These are phyloP conservation scores for Termitomyces sp. DNA, from an alignment of 1,284 basidiomycete species.

Conservation along the genomic window DNA sequence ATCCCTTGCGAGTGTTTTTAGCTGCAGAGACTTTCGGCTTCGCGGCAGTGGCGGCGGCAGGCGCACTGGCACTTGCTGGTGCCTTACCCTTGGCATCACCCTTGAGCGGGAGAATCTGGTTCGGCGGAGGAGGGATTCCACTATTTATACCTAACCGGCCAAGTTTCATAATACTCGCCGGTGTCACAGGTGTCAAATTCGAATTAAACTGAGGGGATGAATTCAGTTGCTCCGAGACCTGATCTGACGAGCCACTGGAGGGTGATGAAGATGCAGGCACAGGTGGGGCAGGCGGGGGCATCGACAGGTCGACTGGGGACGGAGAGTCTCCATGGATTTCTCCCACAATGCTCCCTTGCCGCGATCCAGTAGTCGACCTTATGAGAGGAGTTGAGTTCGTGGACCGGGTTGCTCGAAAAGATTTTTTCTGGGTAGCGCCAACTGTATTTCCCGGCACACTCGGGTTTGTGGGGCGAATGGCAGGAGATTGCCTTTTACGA, in stretches of 20 bases:
- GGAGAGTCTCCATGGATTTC: constrained; percentile 56
- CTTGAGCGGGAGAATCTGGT: constrained; percentile 11
- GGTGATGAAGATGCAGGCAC: constrained; percentile 13
- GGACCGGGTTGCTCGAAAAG: constrained; percentile 47
- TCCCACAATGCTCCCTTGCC: constrained; percentile 35
- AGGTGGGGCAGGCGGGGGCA: constrained; percentile 61
- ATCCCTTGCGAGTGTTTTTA: constrained; percentile 27
- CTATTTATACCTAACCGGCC: constrained; percentile 49
- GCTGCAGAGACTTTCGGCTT: constrained; percentile 23
- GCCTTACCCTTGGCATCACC: constrained; percentile 11
- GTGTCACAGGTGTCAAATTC: constrained; percentile 73
- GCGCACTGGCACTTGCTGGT: not conserved
- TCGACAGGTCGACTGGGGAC: constrained; percentile 77
- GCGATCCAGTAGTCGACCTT: constrained; percentile 34
- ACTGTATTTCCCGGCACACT: constrained; percentile 5
- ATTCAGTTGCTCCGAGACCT: constrained; percentile 10
- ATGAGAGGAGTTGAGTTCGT: constrained; percentile 62
- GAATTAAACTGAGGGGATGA: constrained; percentile 23
- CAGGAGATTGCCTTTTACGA: constrained; percentile 51
- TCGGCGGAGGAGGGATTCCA: constrained; percentile 9
- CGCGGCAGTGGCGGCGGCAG: constrained; percentile 14
- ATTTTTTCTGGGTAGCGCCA: constrained; percentile 23
- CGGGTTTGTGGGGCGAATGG: constrained; percentile 37
- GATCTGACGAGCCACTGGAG: constrained; percentile 6
- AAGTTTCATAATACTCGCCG: constrained; percentile 84